Conservation (phyloP, 2,329 filamentous ascomycete genomes). For the Penicillium sp. region DNA sequence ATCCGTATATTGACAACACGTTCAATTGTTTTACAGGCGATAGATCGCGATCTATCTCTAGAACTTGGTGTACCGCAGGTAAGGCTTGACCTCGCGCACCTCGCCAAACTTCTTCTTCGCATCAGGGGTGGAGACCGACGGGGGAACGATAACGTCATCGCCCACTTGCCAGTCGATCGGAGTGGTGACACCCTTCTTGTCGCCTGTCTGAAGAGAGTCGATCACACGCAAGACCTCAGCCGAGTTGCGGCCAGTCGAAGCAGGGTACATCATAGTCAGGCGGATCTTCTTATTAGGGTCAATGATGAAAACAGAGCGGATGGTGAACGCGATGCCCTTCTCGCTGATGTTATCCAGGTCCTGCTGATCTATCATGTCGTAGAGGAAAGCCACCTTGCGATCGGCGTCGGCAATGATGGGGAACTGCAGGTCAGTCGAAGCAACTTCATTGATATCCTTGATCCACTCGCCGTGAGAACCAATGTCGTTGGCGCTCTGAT, state of each 20-base stretch:
- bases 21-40: neutral
- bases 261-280: conserved; percentile 89
- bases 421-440: conserved; percentile 69
- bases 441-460: conserved; percentile 76
- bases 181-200: conserved; percentile 85
- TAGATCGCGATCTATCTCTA: conserved; percentile 3
- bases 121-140: conserved; percentile 77
- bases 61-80: conserved; percentile 23
- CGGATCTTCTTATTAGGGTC: conserved; percentile 94
- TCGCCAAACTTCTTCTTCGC: conserved; percentile 87
- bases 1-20: neutral
- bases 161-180: conserved; percentile 90
- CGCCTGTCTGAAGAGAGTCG: conserved; percentile 79
- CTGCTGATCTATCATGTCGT: conserved; percentile 85
- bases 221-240: conserved; percentile 76
- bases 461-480: conserved; percentile 21
- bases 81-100: conserved; percentile 60
- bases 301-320: conserved; percentile 93
- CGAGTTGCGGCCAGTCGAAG: conserved; percentile 83
- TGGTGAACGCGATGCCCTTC: conserved; percentile 85
- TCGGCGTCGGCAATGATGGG: conserved; percentile 82
- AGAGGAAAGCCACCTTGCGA: conserved; percentile 72
- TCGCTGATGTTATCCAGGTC: conserved; percentile 78
- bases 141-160: conserved; percentile 90
- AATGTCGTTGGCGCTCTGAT: conserved; percentile 64